Evolutionary conservation across 2,329 filamentous ascomycete species (phyloP), one percentile per base, ranked within the genome.

Genomic region (Fusarium succisae): DNA sequence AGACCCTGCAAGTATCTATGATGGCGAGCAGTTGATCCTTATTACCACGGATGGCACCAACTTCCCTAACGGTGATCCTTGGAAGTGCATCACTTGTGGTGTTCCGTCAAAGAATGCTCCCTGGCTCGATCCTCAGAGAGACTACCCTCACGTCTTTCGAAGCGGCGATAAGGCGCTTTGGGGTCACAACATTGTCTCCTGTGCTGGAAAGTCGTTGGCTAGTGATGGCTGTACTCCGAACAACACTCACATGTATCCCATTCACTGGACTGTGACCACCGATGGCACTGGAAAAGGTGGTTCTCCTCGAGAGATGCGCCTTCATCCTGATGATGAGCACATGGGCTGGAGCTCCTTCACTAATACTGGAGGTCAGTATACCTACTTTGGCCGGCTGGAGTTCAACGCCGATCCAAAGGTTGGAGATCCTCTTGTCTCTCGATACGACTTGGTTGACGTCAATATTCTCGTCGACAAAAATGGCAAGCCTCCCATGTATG

Each of bases 31-130:
- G 2, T 51, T 87, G 84, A 80, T 87, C 41, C 66, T 87, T 10
- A 77, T 86, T 70, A 86, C 85, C 69, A 69, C 82, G 0, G 83
- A 87, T 61, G 81, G 80, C 3, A 82, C 76, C 6, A 79, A 64
- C 0, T 87, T 87, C 48, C 53, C 79, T 3, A 86, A 84, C 57
- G 85, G 86, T 1, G 84, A 86, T 66, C 55, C 81, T 0, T 87
- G 85, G 84, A 87, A 85, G 69, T 87, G 86, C 60, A 60, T 87
- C 9, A 87, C 62, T 18, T 87, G 86, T 61, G 85, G 82, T 5
- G 79, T 86, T 1, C 80, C 83, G 0, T 70, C 56, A 5, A 72
- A 76, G 37, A 83, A 85, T 51, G 72, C 78, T 3, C 48, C 74
- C 7, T 78, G 77, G 12, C 58, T 76, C 4, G 83, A 83, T 54